These are phyloP conservation scores for Citrullus amarus DNA, from an alignment of 306 rosid genomes.

Conservation along the genomic window DNA sequence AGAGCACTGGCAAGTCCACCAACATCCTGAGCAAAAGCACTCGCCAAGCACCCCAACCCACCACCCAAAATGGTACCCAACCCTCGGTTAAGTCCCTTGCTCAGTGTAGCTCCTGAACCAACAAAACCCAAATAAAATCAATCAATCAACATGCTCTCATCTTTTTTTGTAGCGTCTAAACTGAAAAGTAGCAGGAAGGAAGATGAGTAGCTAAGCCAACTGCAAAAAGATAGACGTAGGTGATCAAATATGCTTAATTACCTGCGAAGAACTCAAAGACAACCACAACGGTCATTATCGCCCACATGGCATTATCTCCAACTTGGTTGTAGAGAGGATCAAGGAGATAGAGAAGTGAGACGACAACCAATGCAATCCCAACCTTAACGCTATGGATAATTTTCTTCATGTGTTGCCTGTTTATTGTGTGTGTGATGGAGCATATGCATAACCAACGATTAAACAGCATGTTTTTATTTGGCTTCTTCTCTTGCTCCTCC, in stretches of 20 bases:
- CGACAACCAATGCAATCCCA: conserved; percentile 59
- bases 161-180: too few relatives aligned
- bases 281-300: conserved; percentile 85
- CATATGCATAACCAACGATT: neutral
- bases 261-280: conserved; percentile 85
- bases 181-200: too few relatives aligned
- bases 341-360: conserved; percentile 62
- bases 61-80: conserved; percentile 76
- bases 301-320: conserved; percentile 96
- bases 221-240: too few relatives aligned
- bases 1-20: conserved; percentile 46
- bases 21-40: conserved; percentile 40
- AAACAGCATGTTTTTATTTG: neutral
- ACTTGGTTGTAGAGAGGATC: conserved; percentile 59
- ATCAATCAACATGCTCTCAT: too few relatives aligned
- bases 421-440: neutral
- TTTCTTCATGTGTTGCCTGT: conserved; percentile 25
- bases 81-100: conserved; percentile 81
- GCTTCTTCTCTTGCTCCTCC: neutral
- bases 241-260: too few relatives aligned
- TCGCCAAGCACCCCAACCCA: conserved; percentile 56
- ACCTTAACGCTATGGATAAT: conserved; percentile 63
- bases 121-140: neutral
- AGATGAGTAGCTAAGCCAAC: too few relatives aligned
- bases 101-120: conserved; percentile 63